Conservation (phyloP, 78 protist genomes). For the Emiliania huxleyi region DNA sequence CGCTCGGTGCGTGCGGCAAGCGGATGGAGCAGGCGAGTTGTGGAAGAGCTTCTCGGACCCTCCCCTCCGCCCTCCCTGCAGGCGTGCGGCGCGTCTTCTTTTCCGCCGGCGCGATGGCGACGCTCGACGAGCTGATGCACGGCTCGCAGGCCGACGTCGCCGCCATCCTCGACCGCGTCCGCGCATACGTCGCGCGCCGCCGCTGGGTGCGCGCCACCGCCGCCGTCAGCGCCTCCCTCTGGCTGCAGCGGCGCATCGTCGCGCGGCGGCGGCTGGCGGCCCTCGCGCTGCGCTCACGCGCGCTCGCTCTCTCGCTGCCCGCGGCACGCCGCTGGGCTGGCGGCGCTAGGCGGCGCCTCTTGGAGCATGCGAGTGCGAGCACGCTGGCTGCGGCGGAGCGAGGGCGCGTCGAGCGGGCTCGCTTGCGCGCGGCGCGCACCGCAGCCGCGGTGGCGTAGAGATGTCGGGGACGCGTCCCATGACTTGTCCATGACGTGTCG, state of each 20-base stretch:
- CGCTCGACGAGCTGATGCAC: neutral
- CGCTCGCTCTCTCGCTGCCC: neutral
- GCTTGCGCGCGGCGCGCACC: neutral
- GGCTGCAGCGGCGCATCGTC: neutral
- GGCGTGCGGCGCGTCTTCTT: neutral
- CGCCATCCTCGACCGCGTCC: neutral
- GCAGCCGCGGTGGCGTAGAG: neutral
- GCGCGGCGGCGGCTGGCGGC: neutral
- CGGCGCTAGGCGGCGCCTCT: neutral
- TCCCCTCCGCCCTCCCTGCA: too few relatives aligned
- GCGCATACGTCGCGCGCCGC: neutral
- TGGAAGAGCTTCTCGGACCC: too few relatives aligned
- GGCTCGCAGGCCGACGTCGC: neutral
- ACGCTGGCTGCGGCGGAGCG: neutral
- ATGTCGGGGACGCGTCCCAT: too few relatives aligned
- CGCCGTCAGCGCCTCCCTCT: neutral
- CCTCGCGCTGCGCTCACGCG: neutral
- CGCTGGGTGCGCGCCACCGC: neutral
- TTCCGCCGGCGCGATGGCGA: neutral
- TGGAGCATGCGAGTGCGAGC: neutral
- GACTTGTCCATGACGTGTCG: too few relatives aligned
- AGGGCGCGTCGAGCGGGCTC: neutral
- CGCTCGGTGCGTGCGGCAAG: too few relatives aligned
- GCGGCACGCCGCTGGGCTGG: neutral
- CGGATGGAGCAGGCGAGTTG: too few relatives aligned